phyloP scores from a whole-genome alignment of 352 stramenopile genomes.

The Phytophthora sp. region DNA sequence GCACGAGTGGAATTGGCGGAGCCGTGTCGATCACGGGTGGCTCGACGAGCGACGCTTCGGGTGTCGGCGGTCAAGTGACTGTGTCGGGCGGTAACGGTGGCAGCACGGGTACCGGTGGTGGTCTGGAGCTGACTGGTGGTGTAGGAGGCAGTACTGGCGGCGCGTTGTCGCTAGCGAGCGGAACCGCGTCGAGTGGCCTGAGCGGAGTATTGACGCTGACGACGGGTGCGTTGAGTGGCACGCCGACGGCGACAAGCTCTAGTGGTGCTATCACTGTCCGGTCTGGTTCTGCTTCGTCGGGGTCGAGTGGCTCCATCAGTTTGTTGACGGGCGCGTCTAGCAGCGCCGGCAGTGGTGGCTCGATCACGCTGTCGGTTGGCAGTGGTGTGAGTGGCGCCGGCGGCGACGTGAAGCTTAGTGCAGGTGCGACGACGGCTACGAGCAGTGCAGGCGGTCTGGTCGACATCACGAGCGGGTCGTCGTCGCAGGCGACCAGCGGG shows the following conservation, averaged over 20 bases:
- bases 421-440: conserved; percentile 30
- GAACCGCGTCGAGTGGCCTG: conserved; percentile 2
- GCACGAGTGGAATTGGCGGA: no score
- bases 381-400: conserved; percentile 38
- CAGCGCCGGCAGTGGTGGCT: conserved; percentile 40
- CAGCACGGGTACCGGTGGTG: conserved; percentile 12
- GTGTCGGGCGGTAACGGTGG: background rate
- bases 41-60: background rate
- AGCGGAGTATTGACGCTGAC: conserved; percentile 8
- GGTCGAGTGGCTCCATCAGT: conserved; percentile 20
- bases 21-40: conserved; percentile 31
- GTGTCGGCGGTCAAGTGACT: background rate
- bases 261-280: conserved; percentile 25
- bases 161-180: conserved; percentile 17
- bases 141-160: conserved; percentile 18
- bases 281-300: conserved; percentile 18
- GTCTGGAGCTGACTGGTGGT: conserved; percentile 13
- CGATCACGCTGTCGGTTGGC: conserved; percentile 51
- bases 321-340: conserved; percentile 50
- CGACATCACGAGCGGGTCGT: conserved; percentile 23
- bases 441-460: conserved; percentile 42
- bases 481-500: conserved; percentile 35
- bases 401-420: conserved; percentile 41
- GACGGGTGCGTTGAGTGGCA: background rate
- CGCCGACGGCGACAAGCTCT: background rate